Evolutionary conservation across 2,329 filamentous ascomycete genomes (phyloP), one percentile per base, ranked within the genome.

Genomic region (Xenosphaeropsis pyriputrescens): DNA sequence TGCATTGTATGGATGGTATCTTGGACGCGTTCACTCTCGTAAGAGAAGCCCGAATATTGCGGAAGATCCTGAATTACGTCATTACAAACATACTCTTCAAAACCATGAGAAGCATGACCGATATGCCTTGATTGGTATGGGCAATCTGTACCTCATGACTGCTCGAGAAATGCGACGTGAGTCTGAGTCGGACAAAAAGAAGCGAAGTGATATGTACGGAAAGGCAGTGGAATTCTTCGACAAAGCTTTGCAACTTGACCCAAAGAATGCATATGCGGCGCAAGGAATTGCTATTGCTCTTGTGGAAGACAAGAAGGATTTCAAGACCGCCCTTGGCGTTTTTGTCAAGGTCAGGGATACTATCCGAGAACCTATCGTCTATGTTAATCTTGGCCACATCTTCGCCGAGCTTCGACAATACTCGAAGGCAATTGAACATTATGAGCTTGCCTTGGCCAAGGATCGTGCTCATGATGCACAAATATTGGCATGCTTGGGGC

Each of bases 181-280:
- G 43, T 83, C 83, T 0, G 91, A 96, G 7, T 70, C 77, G 42
- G 89, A 98, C 42, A 93, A 85, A 60, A 82, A 93, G 50, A 94
- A 93, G 63, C 79, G 88, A 38, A 82, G 79, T 40, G 83, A 81
- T 48, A 80, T 77, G 43, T 98, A 96, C 55, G 76, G 79, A 54
- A 86, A 89, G 47, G 88, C 91, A 0, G 88, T 96, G 9, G 93
- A 98, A 55, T 98, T 98, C 60, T 98, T 95, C 50, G 91, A 96
- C 56, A 98, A 98, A 62, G 89, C 89, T 4, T 65, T 98, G 16
- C 85, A 93, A 45, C 65, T 98, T n/a, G 91, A 98, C 52, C 78
- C 86, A 0, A 86, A 81, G 62, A 98, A 96, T 49, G 89, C 91
- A 0, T 94, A 93, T 56, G 93, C 93, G 6, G 91, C 91, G 2